Evolutionary conservation across 192 early-diverging fungal species (phyloP), one percentile per base, ranked within the genome.

Genomic region (Phycomyces blakesleeanus): DNA sequence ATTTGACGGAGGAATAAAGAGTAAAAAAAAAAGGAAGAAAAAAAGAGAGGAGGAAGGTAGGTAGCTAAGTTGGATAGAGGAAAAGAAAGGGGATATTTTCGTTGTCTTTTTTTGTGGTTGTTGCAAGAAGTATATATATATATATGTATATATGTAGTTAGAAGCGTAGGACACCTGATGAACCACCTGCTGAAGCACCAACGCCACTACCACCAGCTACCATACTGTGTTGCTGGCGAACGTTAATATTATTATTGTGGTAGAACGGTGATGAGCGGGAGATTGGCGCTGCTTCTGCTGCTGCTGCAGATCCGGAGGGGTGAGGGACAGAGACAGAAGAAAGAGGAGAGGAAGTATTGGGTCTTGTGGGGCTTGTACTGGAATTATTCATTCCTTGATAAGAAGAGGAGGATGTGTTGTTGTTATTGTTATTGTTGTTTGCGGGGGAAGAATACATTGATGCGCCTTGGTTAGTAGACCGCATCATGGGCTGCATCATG

Each of bases 401-500:
- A 16, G n/a, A 40, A 22, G 22, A 54, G 4, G 44, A 7, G 18
- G 44, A 41, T 41, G 40, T 6, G 40, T 14, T 41, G 40, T 41
- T 6, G 14, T n/a, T n/a, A n/a, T n/a, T n/a, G n/a, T n/a, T n/a
- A n/a, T n/a, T n/a, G n/a, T n/a, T 34, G 29, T 2, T 34, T 34
- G 29, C 7, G 29, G 29, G 29, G 29, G 29, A 52, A 21, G 49
- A 50, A 10, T 22, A 52, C 18, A 40, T 47, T 42, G 41, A 59
- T 59, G 5, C 44, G 58, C 20, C 47, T 40, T 55, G 53, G 26
- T 7, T 55, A 25, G 27, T 53, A n/a, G n/a, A 18, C 5, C 50
- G 61, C 61, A 63, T 63, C 38, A 52, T 26, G 38, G 39, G 15
- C 7, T 38, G 61, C 61, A 63, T 63, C 38, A 52, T 26, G 38